Evolutionary conservation across 2,329 filamentous ascomycete species (phyloP).

Genomic region (Phialocephala sp.): DNA sequence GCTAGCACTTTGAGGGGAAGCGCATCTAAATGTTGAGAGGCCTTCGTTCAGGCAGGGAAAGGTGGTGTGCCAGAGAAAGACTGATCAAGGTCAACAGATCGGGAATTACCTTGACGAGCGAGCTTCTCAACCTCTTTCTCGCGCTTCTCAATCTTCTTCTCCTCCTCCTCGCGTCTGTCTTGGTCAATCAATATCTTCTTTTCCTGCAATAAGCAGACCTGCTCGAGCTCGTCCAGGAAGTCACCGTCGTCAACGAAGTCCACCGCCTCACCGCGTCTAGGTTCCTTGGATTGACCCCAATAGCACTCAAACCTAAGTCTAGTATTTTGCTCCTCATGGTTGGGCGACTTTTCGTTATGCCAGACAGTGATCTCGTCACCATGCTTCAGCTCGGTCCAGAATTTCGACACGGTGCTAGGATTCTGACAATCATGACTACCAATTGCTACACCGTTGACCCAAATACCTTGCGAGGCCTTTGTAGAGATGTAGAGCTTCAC

Average conservation of each 20-base stretch:
- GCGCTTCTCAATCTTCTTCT: conserved; percentile 16
- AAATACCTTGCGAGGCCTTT: conserved; percentile 76
- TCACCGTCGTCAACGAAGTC: conserved; percentile 30
- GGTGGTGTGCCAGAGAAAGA: conserved; percentile 4
- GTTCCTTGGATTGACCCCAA: conserved; percentile 38
- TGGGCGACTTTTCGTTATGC: conserved; percentile 49
- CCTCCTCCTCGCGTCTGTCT: conserved; percentile 24
- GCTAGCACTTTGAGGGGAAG: background rate
- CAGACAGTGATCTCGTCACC: conserved; percentile 81
- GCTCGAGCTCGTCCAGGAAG: conserved; percentile 36
- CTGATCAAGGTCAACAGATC: conserved; percentile 4
- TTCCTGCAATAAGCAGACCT: conserved; percentile 34
- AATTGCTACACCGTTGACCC: conserved; percentile 75
- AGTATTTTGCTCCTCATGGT: conserved; percentile 19
- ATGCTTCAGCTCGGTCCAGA: conserved; percentile 74
- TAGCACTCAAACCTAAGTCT: conserved; percentile 42
- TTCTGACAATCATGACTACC: conserved; percentile 60
- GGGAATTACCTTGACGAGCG: conserved; percentile 7
- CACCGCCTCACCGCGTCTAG: conserved; percentile 19
- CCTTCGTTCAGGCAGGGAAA: background rate
- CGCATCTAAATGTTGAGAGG: background rate
- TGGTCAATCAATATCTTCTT: conserved; percentile 26
- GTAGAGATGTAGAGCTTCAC: conserved; percentile 76
- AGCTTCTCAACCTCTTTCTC: conserved; percentile 20
- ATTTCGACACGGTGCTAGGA: conserved; percentile 53